Evolutionary conservation across 306 rosid genomes (phyloP), one percentile per base, ranked within the genome.

Genomic region (Bauhinia variegata): DNA sequence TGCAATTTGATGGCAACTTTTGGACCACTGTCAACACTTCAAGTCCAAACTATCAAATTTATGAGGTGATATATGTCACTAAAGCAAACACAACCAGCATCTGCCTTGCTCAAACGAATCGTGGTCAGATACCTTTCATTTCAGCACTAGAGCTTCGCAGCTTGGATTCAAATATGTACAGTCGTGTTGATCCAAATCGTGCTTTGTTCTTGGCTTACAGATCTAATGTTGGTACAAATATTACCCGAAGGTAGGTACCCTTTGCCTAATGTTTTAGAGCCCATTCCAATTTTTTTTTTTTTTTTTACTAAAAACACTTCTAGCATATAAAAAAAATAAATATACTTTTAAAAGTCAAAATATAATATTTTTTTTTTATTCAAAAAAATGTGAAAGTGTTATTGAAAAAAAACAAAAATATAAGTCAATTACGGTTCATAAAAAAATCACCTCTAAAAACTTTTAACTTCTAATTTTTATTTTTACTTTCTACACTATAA

Each of bases 41-140:
- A 5, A 7, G 4, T 0, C 3, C 2, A n/a, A n/a, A n/a, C 5
- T 11, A 13, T 5, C 33, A 18, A 0, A 16, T 15, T 9, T 1
- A 36, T 0, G 80, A 74, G 42, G 36, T 59, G 0, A 42, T 75
- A 5, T 80, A 71, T 28, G 65, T 47, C 6, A 23, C 62, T 4
- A 63, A 52, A 15, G 53, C 18, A 1, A 72, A 57, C 15, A 13
- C 33, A 8, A 72, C 60, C 4, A 51, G 49, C 8, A 10, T 76
- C 1, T 76, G 81, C 38, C 14, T 72, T 7, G 82, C 72, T 51
- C 85, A 58, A 53, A 63, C 54, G 3, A 2, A 43, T 8, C 56
- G 72, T 12, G 64, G 70, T 60, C 70, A 81, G 51, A 30, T 72
- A 9, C 85, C 85, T 0, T 76, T 81, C 50, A 68, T 81, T 43